These are phyloP conservation scores for Nitzschia palea DNA, from an alignment of 108 stramenopile species.

Conservation along the genomic window DNA sequence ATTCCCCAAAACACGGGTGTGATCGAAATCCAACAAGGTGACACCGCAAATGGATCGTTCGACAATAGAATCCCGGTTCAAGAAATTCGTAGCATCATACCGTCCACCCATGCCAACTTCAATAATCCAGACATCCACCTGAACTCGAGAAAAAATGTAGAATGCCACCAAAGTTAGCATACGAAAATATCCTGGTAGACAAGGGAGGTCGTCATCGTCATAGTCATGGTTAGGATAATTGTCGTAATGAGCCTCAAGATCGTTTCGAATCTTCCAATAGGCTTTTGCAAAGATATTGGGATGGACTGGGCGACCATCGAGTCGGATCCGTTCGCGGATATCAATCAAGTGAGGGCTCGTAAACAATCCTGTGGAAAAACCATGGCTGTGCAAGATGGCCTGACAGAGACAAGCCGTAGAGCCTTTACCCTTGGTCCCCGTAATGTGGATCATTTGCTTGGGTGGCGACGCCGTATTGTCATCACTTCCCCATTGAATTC, in stretches of 20 bases:
- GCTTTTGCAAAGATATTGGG: conserved; percentile 54
- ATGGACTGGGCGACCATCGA: conserved; percentile 79
- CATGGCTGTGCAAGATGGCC: conserved; percentile 60
- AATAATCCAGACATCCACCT: conserved; percentile 76
- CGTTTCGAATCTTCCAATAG: conserved; percentile 68
- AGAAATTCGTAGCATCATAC: conserved; percentile 94
- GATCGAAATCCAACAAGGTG: conserved; percentile 47
- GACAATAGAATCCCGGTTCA: conserved; percentile 38
- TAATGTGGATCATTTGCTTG: conserved; percentile 73
- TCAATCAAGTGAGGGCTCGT: conserved; percentile 91
- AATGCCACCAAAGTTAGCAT: conserved; percentile 87
- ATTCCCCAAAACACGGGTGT: conserved; percentile 84
- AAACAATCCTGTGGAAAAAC: conserved; percentile 77
- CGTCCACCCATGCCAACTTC: conserved; percentile 96
- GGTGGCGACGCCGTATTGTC: conserved; percentile 8
- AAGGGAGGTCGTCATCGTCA: conserved; percentile 39
- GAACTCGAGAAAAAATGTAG: conserved; percentile 53
- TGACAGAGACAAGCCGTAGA: conserved; percentile 85
- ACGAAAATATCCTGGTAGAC: conserved; percentile 87
- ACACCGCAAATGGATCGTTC: conserved; percentile 32
- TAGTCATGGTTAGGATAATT: background rate
- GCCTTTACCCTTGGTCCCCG: conserved; percentile 97
- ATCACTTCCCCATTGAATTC: conserved; percentile 16
- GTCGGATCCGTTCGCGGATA: conserved; percentile 85
- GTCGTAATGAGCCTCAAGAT: conserved; percentile 25